These are phyloP conservation scores for Aspergillus glaucus DNA, from an alignment of 2,329 filamentous ascomycete species.

Conservation along the genomic window DNA sequence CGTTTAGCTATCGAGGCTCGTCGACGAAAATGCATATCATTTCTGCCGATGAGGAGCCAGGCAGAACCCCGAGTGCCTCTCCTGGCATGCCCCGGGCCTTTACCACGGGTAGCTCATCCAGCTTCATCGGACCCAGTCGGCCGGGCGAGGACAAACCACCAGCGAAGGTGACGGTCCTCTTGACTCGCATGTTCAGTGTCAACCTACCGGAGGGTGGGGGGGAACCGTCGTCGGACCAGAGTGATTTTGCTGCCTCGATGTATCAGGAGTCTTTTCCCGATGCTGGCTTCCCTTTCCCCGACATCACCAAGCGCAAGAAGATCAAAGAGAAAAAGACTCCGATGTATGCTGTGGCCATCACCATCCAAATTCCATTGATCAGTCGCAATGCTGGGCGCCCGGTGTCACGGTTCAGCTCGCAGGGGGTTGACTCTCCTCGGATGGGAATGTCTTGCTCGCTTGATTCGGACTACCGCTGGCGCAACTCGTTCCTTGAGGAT, in stretches of 20 bases:
- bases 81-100: constrained; percentile 31
- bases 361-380: constrained; percentile 47
- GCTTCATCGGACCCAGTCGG: constrained; percentile 17
- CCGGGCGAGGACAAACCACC: constrained; percentile 32
- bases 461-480: constrained; percentile 37
- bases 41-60: constrained; percentile 33
- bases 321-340: constrained; percentile 50
- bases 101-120: constrained; percentile 31
- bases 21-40: constrained; percentile 57
- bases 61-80: constrained; percentile 17
- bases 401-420: constrained; percentile 29
- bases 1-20: constrained; percentile 52
- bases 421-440: constrained; percentile 26
- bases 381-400: constrained; percentile 29
- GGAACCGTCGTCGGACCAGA: constrained; percentile 28
- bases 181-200: constrained; percentile 56
- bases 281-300: constrained; percentile 33
- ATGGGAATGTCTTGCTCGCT: constrained; percentile 34
- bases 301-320: constrained; percentile 38
- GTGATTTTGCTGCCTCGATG: constrained; percentile 26
- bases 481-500: constrained; percentile 31
- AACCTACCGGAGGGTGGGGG: constrained; percentile 43
- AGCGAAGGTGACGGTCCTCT: constrained; percentile 47
- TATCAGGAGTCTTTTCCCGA: constrained; percentile 30
- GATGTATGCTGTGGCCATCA: constrained; percentile 54